A percentile compares a stretch with the other conserved stretches of the same genome.
These are phyloP conservation scores for Wickerhamomyces rabaulensis DNA, from an alignment of 805 yeast genomes.

Conservation along the genomic window DNA sequence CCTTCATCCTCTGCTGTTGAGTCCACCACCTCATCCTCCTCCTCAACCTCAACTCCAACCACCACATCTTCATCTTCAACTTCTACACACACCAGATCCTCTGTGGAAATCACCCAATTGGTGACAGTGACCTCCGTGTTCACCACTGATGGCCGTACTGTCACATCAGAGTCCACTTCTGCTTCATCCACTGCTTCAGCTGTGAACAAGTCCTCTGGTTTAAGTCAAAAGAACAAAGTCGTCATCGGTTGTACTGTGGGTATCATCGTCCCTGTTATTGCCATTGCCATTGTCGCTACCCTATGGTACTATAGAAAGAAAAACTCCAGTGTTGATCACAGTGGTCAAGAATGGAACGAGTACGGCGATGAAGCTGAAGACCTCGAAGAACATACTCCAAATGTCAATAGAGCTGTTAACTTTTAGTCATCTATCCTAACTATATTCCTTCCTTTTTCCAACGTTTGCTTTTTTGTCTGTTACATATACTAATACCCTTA, in stretches of 20 bases:
- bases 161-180: conserved; percentile 25
- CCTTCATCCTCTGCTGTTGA: conserved; percentile 6
- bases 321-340: conserved; percentile 2
- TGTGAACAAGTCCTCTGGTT: conserved; percentile 27
- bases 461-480: background rate
- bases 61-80: conserved; percentile 18
- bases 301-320: conserved; percentile 4
- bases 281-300: conserved; percentile 9
- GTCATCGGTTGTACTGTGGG: conserved; percentile 71
- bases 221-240: conserved; percentile 45
- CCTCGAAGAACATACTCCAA: background rate
- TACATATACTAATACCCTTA: background rate
- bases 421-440: background rate
- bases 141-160: conserved; percentile 25
- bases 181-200: conserved; percentile 13
- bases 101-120: conserved; percentile 9
- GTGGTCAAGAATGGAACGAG: conserved; percentile 7
- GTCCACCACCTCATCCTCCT: conserved; percentile 1
- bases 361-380: conserved; percentile 5
- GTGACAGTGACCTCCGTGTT: conserved; percentile 29
- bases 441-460: background rate
- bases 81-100: conserved; percentile 12
- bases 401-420: background rate
- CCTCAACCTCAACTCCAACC: conserved; percentile 5
- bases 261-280: conserved; percentile 56